Evolutionary conservation across 2,329 filamentous ascomycete genomes (phyloP), one percentile per base, ranked within the genome.

Genomic region (Proliferodiscus dingleyae): DNA sequence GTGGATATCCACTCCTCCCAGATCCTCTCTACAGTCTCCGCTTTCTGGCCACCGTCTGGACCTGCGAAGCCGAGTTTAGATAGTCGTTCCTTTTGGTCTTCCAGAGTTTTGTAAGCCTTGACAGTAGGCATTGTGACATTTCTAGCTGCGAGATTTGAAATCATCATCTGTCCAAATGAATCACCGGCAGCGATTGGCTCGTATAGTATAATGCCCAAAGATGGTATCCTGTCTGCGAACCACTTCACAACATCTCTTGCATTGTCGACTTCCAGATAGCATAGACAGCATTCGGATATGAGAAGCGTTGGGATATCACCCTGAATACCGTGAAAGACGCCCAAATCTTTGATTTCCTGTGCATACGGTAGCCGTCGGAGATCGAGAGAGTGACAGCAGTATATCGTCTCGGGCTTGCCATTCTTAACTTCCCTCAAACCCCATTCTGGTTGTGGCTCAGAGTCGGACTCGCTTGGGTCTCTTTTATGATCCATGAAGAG

Each of bases 281-380:
- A 88, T 24, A 98, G 76, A 63, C 93, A 98, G 73, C 93, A 97
- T 66, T 98, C 93, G 0, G 91, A 97, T 5, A 98, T 74, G 19
- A 98, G 68, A 7, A 98, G 69, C 0, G 93, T 98, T 0, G 93
- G 89, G 0, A 87, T 19, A 62, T 78, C 58, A 55, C 67, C 61
- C 69, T 77, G 56, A 70, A 80, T 54, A 56, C 74, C 74, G 16
- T 60, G 56, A 4, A 79, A 61, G 13, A 49, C 28, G 4, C 49
- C 48, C 21, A 50, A 28, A 55, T 38, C 37, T 15, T 49, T 28
- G 13, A 49, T 24, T 7, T 42, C 38, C 7, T 43, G 28, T 7
- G 32, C 56, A 22, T 39, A 28, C 3, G 59, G 52, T 5, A 66
- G 49, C 10, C 56, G 42, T 15, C 64, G 55, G 7, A 66, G 55